Conservation (phyloP, 495 filamentous ascomycete genomes). For the Venustampulla echinocandica region DNA sequence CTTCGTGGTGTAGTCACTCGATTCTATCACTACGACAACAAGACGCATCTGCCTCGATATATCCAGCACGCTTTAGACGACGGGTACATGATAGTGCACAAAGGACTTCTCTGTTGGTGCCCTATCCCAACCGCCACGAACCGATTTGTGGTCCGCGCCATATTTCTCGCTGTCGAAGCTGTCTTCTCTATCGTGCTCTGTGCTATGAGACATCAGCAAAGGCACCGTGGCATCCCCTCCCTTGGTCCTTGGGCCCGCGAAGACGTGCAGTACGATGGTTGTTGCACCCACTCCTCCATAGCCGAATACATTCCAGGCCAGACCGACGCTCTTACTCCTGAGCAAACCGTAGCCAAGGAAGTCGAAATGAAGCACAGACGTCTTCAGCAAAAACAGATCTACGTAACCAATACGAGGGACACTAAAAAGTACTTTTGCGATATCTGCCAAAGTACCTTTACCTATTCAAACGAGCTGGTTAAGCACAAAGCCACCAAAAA, state of each 20-base stretch:
- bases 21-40: conserved; percentile 1
- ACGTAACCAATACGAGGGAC: not conserved
- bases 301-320: conserved; percentile 3
- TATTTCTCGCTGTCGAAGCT: conserved; percentile 16
- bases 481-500: not conserved
- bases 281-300: conserved; percentile 9
- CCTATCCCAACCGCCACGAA: conserved; percentile 1
- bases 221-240: conserved; percentile 8
- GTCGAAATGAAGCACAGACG: not conserved
- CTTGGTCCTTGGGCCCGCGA: conserved; percentile 9
- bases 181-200: conserved; percentile 12
- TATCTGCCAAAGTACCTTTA: not conserved
- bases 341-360: conserved; percentile 6
- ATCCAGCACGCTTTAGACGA: conserved; percentile 4
- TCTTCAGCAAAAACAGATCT: not conserved
- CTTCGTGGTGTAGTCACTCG: not conserved
- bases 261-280: conserved; percentile 9
- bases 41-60: not conserved
- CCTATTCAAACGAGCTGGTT: not conserved
- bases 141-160: not conserved
- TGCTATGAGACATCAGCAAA: conserved; percentile 4
- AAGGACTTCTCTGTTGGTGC: conserved; percentile 14
- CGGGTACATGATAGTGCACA: conserved; percentile 6
- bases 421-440: not conserved
- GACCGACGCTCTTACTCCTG: conserved; percentile 1